These are phyloP conservation scores for Tylopilus subfusipes DNA, from an alignment of 768 basidiomycete genomes.

Conservation along the genomic window DNA sequence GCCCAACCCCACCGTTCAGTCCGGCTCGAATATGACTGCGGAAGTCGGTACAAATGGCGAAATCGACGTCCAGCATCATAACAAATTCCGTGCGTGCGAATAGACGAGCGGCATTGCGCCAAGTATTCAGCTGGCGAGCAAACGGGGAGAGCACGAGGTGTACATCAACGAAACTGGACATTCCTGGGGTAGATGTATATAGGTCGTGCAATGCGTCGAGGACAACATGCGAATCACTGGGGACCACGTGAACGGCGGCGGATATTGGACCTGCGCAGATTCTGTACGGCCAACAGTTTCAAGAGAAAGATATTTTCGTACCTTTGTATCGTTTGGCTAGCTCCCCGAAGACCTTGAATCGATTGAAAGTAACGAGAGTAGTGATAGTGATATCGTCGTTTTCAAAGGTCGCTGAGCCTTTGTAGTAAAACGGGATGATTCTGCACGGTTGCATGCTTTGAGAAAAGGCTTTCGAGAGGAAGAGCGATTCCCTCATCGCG, in stretches of 20 bases:
- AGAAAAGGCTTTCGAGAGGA: constrained; percentile 69
- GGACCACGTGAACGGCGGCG: constrained; percentile 70
- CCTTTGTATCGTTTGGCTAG: constrained; percentile 79
- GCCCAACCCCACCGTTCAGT: constrained; percentile 29
- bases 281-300: neutral
- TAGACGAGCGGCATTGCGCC: constrained; percentile 82
- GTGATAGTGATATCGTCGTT: constrained; percentile 78
- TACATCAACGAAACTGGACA: constrained; percentile 73
- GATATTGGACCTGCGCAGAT: constrained; percentile 70
- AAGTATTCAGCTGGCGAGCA: constrained; percentile 84
- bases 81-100: constrained; percentile 81
- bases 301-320: constrained; percentile 29
- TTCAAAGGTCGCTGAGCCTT: constrained; percentile 53
- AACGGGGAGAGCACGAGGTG: constrained; percentile 82
- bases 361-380: constrained; percentile 76
- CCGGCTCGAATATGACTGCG: constrained; percentile 50
- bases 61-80: constrained; percentile 92
- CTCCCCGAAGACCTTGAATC: constrained; percentile 67
- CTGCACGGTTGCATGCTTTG: constrained; percentile 68
- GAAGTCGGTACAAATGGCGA: constrained; percentile 81
- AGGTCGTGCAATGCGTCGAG: constrained; percentile 63
- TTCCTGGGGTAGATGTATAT: constrained; percentile 61
- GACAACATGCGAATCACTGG: constrained; percentile 39
- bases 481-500: constrained; percentile 44
- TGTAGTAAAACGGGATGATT: constrained; percentile 80